These are phyloP conservation scores for Zoysia japonica DNA, from an alignment of 176 grass and related monocot species.

Conservation along the genomic window DNA sequence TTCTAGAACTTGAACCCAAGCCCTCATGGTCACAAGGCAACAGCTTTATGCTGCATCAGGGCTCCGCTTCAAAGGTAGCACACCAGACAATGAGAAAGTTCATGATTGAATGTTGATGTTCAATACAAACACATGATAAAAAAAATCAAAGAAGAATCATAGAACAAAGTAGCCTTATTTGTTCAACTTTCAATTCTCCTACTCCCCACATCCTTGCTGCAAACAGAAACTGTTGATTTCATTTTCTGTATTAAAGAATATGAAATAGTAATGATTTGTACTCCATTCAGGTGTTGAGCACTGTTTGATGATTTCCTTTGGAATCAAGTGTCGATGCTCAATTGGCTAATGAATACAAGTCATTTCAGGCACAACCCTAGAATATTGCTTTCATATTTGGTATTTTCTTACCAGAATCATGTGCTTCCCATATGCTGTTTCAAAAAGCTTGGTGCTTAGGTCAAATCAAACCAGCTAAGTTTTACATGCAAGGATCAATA, in stretches of 20 bases:
- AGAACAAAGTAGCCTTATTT: background rate
- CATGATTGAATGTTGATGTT: background rate
- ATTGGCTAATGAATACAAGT: conserved; percentile 2
- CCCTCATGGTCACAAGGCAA: too few relatives aligned
- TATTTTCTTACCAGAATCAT: background rate
- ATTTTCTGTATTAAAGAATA: background rate
- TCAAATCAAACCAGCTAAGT: background rate
- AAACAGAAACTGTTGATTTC: background rate
- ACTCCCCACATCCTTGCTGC: background rate
- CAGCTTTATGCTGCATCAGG: too few relatives aligned
- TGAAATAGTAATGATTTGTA: background rate
- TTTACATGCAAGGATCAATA: background rate
- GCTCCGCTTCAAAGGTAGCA: background rate
- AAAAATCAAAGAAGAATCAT: background rate
- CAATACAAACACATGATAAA: background rate
- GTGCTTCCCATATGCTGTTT: background rate
- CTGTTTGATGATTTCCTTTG: conserved; percentile 7
- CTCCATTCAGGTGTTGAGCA: background rate
- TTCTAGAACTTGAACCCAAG: too few relatives aligned
- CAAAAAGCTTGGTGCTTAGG: background rate
- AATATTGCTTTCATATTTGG: background rate
- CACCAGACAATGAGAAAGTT: background rate
- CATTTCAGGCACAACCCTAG: background rate
- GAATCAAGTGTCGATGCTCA: background rate
- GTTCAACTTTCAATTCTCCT: background rate